These are phyloP conservation scores for Neurospora sp. DNA, from an alignment of 495 filamentous ascomycete species.

Conservation along the genomic window DNA sequence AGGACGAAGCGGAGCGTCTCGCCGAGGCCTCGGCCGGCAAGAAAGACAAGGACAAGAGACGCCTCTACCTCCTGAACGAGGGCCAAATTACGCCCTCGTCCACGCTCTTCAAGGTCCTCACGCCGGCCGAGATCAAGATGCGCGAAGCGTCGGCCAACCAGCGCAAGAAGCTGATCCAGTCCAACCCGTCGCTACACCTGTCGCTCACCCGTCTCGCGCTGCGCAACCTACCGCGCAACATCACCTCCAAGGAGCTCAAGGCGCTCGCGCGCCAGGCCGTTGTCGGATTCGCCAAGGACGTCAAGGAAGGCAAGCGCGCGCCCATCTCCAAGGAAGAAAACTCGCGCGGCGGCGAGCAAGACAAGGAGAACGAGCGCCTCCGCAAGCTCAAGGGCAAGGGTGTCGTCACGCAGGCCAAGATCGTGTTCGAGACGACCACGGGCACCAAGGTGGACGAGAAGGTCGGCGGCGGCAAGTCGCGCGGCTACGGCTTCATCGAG, in stretches of 20 bases:
- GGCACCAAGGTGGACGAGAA: slow-evolving; percentile 68
- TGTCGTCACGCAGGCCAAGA: slow-evolving; percentile 89
- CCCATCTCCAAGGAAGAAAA: slow-evolving; percentile 82
- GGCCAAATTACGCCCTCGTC: slow-evolving; percentile 66
- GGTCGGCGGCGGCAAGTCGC: slow-evolving; percentile 60
- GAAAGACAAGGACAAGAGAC: slow-evolving; percentile 79
- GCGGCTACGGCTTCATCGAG: slow-evolving; percentile 97
- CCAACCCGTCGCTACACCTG: slow-evolving; percentile 81
- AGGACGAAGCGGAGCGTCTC: slow-evolving; percentile 63
- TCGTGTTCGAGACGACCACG: slow-evolving; percentile 78
- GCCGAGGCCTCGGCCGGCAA: slow-evolving; percentile 55
- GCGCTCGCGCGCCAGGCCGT: slow-evolving; percentile 79
- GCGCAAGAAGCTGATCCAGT: slow-evolving; percentile 78
- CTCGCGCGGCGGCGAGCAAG: slow-evolving; percentile 64
- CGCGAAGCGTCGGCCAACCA: slow-evolving; percentile 81
- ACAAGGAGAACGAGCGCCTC: slow-evolving; percentile 62
- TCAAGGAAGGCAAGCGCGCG: slow-evolving; percentile 59
- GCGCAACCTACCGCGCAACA: slow-evolving; percentile 78
- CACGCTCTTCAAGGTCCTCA: slow-evolving; percentile 61
- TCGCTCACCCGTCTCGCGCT: slow-evolving; percentile 88
- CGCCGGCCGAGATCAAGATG: slow-evolving; percentile 74
- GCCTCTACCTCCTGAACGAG: slow-evolving; percentile 80
- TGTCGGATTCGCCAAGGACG: slow-evolving; percentile 87
- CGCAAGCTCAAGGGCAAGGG: slow-evolving; percentile 80
- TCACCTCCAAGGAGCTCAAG: slow-evolving; percentile 84